Conservation (phyloP, 345 rosid genomes). For the Melaleuca alternifolia region DNA sequence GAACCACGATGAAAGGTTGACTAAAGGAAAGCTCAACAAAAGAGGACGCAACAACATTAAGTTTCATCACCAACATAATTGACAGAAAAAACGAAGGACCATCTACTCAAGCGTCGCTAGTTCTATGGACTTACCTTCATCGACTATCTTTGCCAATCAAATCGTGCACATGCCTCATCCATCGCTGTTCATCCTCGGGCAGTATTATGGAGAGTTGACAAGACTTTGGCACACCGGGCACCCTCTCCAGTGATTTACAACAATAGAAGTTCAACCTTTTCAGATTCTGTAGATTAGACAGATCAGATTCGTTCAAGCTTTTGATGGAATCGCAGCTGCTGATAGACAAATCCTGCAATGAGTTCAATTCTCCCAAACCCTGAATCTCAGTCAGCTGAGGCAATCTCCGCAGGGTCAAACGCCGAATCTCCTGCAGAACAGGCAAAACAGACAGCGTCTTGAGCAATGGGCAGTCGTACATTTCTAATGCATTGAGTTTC, state of each 20-base stretch:
- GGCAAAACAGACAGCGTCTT: accelerated
- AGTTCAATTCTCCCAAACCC: neutral
- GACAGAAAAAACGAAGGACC: too few relatives aligned
- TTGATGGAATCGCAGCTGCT: accelerated
- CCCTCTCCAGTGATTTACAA: neutral
- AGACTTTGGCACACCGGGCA: neutral
- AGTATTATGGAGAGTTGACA: too few relatives aligned
- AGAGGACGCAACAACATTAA: too few relatives aligned
- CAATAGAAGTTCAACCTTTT: accelerated
- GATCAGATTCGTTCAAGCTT: neutral
- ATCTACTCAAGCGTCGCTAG: too few relatives aligned
- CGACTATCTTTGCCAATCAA: too few relatives aligned
- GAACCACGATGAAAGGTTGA: too few relatives aligned
- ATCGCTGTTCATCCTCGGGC: too few relatives aligned
- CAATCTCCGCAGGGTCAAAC: accelerated
- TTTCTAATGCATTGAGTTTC: accelerated
- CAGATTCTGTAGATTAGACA: neutral
- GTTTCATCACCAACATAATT: too few relatives aligned
- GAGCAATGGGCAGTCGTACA: accelerated
- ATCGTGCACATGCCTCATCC: too few relatives aligned
- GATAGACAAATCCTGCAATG: neutral
- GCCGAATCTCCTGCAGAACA: accelerated
- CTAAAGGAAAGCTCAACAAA: too few relatives aligned
- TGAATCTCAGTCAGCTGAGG: neutral
- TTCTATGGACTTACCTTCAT: too few relatives aligned